These are phyloP conservation scores for Colletotrichum lupini DNA, from an alignment of 2,329 filamentous ascomycete species.

Conservation along the genomic window DNA sequence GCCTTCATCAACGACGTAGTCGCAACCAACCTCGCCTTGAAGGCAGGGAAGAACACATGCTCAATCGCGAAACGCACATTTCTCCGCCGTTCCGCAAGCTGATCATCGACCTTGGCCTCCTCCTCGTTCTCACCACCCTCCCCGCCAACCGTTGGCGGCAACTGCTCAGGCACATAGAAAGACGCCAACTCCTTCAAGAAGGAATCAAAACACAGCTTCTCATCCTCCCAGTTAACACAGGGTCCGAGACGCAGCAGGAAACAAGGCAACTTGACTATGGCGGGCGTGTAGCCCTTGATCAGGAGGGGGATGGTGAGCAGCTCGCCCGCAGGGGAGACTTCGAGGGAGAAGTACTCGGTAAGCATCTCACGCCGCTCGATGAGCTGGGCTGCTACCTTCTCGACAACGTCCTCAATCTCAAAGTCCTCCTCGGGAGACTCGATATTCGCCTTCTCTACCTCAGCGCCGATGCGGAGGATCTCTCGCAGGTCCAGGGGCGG, in stretches of 20 bases:
- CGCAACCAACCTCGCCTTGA: conserved; percentile 84
- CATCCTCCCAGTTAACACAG: conserved; percentile 85
- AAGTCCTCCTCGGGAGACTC: conserved; percentile 63
- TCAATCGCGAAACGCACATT: conserved; percentile 84
- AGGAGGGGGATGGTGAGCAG: conserved; percentile 85
- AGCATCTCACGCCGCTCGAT: conserved; percentile 87
- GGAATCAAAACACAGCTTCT: conserved; percentile 85
- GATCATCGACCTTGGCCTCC: conserved; percentile 53
- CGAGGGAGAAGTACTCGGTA: conserved; percentile 89
- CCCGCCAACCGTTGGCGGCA: conserved; percentile 65
- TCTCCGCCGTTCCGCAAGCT: conserved; percentile 68
- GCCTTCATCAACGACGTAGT: conserved; percentile 81
- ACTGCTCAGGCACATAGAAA: conserved; percentile 89
- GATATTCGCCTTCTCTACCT: conserved; percentile 69
- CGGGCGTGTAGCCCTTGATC: conserved; percentile 88
- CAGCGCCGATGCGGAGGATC: conserved; percentile 78
- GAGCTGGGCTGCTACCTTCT: conserved; percentile 74
- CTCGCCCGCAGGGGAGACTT: conserved; percentile 82
- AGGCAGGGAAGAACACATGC: conserved; percentile 88
- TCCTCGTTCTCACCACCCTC: conserved; percentile 42
- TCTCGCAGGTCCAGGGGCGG: conserved; percentile 78
- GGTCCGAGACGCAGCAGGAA: conserved; percentile 92
- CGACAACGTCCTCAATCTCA: conserved; percentile 73
- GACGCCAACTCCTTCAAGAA: conserved; percentile 88
- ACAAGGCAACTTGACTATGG: conserved; percentile 84